A percentile compares a stretch with the other conserved stretches of the same genome.
Conservation (phyloP, 352 stramenopile species). For the Phytopythium chamaehyphon region DNA sequence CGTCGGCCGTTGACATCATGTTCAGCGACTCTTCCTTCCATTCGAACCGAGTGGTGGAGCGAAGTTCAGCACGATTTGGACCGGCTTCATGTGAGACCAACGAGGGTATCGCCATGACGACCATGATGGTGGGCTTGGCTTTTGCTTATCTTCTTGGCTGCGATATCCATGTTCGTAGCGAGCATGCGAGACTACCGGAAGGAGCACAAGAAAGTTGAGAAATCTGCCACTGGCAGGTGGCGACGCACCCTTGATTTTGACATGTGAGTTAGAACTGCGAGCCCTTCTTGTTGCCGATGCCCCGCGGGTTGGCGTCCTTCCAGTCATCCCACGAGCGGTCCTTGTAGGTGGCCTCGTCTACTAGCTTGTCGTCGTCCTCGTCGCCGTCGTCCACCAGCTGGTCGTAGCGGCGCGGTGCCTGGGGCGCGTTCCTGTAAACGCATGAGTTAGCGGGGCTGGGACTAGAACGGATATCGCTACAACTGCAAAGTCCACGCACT, state of each 20-base stretch:
- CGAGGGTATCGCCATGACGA: too few species aligned
- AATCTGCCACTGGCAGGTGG: too few species aligned
- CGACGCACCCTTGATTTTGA: not conserved
- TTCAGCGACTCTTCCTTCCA: too few species aligned
- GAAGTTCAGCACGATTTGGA: conserved; percentile 55
- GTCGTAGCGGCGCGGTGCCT: conserved; percentile 85
- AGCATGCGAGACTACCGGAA: not conserved
- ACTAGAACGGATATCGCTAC: not conserved
- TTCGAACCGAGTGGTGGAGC: conserved; percentile 46
- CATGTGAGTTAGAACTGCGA: conserved; percentile 93
- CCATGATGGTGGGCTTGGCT: too few species aligned
- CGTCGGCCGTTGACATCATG: too few species aligned
- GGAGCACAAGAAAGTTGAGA: not conserved
- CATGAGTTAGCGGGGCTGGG: conserved; percentile 7
- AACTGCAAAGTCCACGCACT: conserved; percentile 12
- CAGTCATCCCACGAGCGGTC: conserved; percentile 97
- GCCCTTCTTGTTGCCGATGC: conserved; percentile 96
- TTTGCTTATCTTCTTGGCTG: too few species aligned
- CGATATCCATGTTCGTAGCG: too few species aligned
- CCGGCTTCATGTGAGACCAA: too few species aligned
- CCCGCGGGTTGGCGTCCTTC: conserved; percentile 94
- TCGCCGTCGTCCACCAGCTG: conserved; percentile 93
- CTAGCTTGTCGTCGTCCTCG: conserved; percentile 90
- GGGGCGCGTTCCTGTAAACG: conserved; percentile 43
- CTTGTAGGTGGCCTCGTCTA: conserved; percentile 91